Conservation (phyloP, 352 stramenopile species). For the Phytophthora fragariae region DNA sequence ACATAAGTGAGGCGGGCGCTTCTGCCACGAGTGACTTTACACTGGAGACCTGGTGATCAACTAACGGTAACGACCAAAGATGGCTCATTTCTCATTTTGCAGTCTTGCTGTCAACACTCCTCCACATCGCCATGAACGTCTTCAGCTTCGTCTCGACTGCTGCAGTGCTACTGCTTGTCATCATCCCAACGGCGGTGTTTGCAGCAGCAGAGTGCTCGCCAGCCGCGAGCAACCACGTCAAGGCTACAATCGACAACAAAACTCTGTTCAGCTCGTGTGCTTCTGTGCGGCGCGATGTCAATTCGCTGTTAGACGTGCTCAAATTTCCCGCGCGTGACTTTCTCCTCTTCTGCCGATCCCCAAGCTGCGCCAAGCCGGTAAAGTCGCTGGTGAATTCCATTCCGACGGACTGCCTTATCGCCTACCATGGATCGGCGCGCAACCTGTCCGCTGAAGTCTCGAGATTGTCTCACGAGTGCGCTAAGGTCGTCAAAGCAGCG, state of each 20-base stretch:
- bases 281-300: not conserved
- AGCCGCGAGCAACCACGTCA: conserved; percentile 1
- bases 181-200: not conserved
- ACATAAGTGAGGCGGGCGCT: not conserved
- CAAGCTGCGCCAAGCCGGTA: conserved; percentile 9
- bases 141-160: not conserved
- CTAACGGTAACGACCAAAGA: not conserved
- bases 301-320: conserved; percentile 20
- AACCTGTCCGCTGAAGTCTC: conserved; percentile 4
- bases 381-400: not conserved
- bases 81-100: conserved; percentile 3
- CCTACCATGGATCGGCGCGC: conserved; percentile 3
- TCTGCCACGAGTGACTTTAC: not conserved
- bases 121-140: not conserved
- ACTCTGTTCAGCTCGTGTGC: conserved; percentile 16
- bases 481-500: not conserved
- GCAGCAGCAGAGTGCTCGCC: not conserved
- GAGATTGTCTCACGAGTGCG: not conserved
- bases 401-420: conserved; percentile 3
- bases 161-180: not conserved
- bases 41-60: not conserved
- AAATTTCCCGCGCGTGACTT: conserved; percentile 9
- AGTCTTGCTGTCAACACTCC: not conserved
- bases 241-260: conserved; percentile 11
- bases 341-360: conserved; percentile 17